Conservation (phyloP, 371 early-diverging fungal species). For the Mortierella sp. region DNA sequence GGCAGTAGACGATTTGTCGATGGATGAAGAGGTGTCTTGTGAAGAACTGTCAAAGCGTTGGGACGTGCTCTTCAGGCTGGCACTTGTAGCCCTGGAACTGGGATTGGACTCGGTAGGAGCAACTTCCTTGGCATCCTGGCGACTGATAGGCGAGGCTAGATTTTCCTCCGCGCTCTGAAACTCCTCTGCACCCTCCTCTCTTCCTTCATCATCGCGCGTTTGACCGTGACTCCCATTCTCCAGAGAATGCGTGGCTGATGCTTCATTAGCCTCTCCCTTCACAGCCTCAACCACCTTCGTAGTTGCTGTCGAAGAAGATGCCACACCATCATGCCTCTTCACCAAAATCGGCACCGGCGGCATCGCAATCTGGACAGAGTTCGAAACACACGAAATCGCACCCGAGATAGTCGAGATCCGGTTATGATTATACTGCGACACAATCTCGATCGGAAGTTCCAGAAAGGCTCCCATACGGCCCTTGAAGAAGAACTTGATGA, state of each 20-base stretch:
- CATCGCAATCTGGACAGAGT: constrained; percentile 49
- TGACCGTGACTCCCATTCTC: background rate
- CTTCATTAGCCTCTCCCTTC: background rate
- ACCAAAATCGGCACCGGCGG: constrained; percentile 43
- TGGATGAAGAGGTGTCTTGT: background rate
- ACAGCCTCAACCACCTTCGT: background rate
- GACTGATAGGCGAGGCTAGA: background rate
- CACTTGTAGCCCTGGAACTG: background rate
- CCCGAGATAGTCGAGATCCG: constrained; percentile 55
- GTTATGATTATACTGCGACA: constrained; percentile 52
- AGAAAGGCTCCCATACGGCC: constrained; percentile 50
- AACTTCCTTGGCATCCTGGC: background rate
- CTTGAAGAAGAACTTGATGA: constrained; percentile 56
- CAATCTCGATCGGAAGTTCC: constrained; percentile 51
- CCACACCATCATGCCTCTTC: constrained; percentile 16
- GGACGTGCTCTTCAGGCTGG: background rate
- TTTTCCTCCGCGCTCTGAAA: background rate
- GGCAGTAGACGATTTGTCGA: background rate
- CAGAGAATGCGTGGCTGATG: background rate
- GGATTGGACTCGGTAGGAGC: background rate
- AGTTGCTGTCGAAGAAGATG: background rate
- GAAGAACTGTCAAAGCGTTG: background rate
- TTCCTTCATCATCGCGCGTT: background rate
- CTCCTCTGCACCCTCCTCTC: background rate
- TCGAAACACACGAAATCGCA: constrained; percentile 46